Evolutionary conservation across 352 stramenopile genomes (phyloP), one percentile per base, ranked within the genome.

Genomic region (Chrysophaeum taylorii): DNA sequence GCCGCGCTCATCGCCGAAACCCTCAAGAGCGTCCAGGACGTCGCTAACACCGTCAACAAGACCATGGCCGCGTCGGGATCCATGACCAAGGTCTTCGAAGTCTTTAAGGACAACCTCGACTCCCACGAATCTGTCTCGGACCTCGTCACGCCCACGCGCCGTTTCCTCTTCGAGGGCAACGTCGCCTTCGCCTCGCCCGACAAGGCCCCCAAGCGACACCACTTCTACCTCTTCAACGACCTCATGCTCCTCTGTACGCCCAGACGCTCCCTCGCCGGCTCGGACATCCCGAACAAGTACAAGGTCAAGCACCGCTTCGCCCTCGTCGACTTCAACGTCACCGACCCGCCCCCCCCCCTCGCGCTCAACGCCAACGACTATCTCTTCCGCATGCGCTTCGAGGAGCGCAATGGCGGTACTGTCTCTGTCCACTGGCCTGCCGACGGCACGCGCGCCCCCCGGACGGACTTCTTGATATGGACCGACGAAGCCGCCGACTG

Each of bases 281-380:
- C 45, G 18, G 45, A 57, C 18, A 12, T 57, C 45, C 23, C 45
- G 18, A 25, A 25, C 45, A 57, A 57, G 45, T 57, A 33, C 45
- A 57, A 57, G 45, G 45, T 57, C 12, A 57, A 57, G 45, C 45
- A 57, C 23, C 45, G 45, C 45, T 57, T 57, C 23, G 45, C 45
- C 18, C 45, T 57, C 45, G 9, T 57, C 45, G 45, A 57, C 45
- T 27, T 57, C 12, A 57, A 5, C 45, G 31, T 57, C 23, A 5
- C 23, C 23, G 45, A 57, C 45, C 7, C 45, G 9, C 45, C 45
- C 18, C 18, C 12, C 9, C 45, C 45, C 45, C n/a, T 57, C 12
- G n/a, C 45, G 12, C 45, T 57, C 9, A 57, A 57, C 45, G 23
- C 9, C 45, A 57, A 57, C 45, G 45, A 57, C 9, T 27, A 57